A percentile compares a stretch with the other conserved stretches of the same genome.
Evolutionary conservation across 1,284 basidiomycete species (phyloP).

Genomic region (Microbotryomycetes sp.): DNA sequence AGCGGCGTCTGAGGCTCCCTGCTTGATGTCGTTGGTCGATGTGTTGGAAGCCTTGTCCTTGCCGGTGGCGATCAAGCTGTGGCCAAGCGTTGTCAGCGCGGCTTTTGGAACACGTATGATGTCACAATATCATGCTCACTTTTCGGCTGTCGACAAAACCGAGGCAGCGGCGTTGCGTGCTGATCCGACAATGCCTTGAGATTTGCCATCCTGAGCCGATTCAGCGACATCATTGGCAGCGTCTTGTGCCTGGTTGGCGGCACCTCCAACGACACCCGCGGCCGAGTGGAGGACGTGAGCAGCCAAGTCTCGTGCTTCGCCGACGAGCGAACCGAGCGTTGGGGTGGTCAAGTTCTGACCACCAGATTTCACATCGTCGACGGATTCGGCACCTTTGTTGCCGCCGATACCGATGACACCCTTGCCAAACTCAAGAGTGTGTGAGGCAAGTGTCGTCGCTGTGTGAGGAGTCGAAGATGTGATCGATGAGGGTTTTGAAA

Average conservation of each 20-base stretch:
- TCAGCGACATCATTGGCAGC: constrained; percentile 20
- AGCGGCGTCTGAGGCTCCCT: constrained; percentile 5
- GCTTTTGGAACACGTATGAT: neutral
- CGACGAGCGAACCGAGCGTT: constrained; percentile 24
- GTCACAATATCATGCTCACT: neutral
- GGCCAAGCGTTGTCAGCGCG: neutral
- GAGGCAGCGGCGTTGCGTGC: constrained; percentile 22
- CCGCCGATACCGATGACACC: constrained; percentile 12
- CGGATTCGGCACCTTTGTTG: constrained; percentile 3
- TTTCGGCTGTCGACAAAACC: constrained; percentile 18
- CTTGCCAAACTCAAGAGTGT: constrained; percentile 28
- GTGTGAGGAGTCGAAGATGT: no score
- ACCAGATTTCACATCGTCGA: constrained; percentile 9
- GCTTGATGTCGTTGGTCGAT: constrained; percentile 5
- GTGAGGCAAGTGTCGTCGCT: constrained; percentile 12
- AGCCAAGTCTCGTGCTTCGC: constrained; percentile 22
- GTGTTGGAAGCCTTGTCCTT: constrained; percentile 25
- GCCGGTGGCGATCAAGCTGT: constrained; percentile 18
- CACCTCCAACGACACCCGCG: constrained; percentile 17
- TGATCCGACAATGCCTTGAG: constrained; percentile 23
- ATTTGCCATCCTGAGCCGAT: constrained; percentile 7
- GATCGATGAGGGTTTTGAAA: no score
- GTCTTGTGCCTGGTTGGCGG: constrained; percentile 26
- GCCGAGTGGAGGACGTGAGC: constrained; percentile 17
- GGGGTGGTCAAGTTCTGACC: constrained; percentile 7